These are phyloP conservation scores for Hypoxylon subgilvum DNA, from an alignment of 495 filamentous ascomycete species.

Conservation along the genomic window DNA sequence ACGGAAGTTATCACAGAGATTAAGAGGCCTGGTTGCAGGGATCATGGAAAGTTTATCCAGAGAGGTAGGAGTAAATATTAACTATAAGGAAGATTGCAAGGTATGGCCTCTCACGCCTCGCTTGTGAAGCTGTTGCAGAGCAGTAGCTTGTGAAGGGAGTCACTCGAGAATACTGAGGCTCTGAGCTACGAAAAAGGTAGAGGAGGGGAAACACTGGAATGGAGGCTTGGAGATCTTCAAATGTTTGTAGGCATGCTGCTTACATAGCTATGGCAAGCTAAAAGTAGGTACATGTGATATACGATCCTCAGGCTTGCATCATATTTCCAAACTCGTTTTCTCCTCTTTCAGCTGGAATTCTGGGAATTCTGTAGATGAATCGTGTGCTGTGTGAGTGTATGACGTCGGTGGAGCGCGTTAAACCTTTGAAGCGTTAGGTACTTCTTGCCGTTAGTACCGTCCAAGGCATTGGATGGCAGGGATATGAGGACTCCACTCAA, in stretches of 20 bases:
- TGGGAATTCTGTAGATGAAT: constrained; percentile 31
- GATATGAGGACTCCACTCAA: background rate
- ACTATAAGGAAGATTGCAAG: constrained; percentile 3
- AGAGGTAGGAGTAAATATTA: background rate
- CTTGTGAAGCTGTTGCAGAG: background rate
- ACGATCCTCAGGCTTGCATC: constrained; percentile 19
- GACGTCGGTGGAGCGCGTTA: constrained; percentile 31
- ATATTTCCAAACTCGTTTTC: constrained; percentile 17
- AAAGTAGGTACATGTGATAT: background rate
- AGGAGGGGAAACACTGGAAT: constrained; percentile 1
- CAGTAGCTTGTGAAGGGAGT: background rate
- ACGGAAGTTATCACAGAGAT: background rate
- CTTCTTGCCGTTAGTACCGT: background rate
- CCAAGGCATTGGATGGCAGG: constrained; percentile 20
- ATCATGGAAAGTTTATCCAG: constrained; percentile 8
- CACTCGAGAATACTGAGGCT: background rate
- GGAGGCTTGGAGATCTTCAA: background rate
- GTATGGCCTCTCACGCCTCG: background rate
- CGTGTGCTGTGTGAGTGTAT: constrained; percentile 28
- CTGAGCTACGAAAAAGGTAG: background rate
- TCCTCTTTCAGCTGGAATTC: constrained; percentile 27
- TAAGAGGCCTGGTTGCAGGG: background rate
- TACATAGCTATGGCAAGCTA: constrained; percentile 12
- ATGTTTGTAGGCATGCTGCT: constrained; percentile 9
- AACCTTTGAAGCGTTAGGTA: constrained; percentile 7